Evolutionary conservation across 108 stramenopile species (phyloP), one percentile per base, ranked within the genome.

Genomic region (Aurantiochytrium sp.): DNA sequence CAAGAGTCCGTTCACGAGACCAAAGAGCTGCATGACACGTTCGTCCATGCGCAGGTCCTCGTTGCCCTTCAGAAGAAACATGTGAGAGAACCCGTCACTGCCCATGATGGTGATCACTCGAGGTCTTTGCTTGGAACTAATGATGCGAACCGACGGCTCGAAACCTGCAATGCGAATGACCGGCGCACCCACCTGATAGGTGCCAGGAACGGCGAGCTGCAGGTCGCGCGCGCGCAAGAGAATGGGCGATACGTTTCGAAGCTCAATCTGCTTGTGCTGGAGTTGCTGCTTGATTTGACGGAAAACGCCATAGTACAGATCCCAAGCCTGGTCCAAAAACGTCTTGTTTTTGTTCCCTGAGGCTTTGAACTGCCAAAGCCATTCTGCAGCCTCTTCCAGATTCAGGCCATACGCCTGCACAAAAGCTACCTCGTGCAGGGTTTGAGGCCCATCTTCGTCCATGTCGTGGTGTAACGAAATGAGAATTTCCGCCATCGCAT

Each of bases 41-140:
- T 99, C 99, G 90, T 99, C 99, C 92, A 99, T 98, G 45, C 99
- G 92, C 87, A 99, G 91, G 93, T 99, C 99, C 91, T 99, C 99
- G 93, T 99, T 98, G 5, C 98, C 99, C 92, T 99, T 99, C 6
- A 99, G 95, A 18, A 99, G 93, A 89, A 98, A 99, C 8, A 97
- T 93, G 92, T 99, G 98, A 69, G 98, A 96, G 88, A 95, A 95
- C 5, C 99, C 99, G 88, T 99, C 97, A 88, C 96, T 95, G 35
- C 99, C 99, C 72, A 93, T 87, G 44, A 99, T 93, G 5, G 95
- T 94, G 23, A 98, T 97, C 90, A 97, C 98, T 44, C 99, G 94
- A 23, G 99, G 99, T 72, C 98, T 93, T 91, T 99, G 99, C 94
- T 99, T 99, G 87, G 96, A 98, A 19, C 96, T 95, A 51, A 99